Conservation (phyloP, 2,329 filamentous ascomycete species). For the Amphichorda felina region DNA sequence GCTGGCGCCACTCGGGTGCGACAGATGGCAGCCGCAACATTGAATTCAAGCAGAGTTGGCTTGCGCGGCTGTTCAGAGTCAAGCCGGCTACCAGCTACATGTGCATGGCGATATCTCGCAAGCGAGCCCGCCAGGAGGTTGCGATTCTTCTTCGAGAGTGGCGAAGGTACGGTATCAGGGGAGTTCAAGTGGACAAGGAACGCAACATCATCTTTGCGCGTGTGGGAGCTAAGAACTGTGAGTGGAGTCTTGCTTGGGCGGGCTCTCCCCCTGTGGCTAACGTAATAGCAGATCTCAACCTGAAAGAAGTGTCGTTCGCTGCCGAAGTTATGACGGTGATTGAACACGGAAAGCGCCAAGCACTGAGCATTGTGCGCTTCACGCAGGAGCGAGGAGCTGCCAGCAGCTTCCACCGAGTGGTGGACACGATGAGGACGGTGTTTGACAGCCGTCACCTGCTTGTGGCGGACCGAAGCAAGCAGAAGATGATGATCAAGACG, state of each 20-base stretch:
- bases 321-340: conserved; percentile 82
- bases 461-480: conserved; percentile 53
- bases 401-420: conserved; percentile 74
- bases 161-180: conserved; percentile 69
- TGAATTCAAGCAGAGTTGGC: conserved; percentile 70
- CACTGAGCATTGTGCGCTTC: conserved; percentile 71
- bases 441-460: conserved; percentile 55
- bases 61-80: conserved; percentile 78
- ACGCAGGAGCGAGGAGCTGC: conserved; percentile 87
- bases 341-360: conserved; percentile 66
- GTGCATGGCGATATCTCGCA: conserved; percentile 59
- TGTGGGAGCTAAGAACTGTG: conserved; percentile 68
- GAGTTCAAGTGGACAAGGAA: conserved; percentile 67
- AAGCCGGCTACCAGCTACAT: conserved; percentile 69
- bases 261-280: background rate
- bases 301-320: conserved; percentile 83
- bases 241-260: conserved; percentile 25
- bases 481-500: conserved; percentile 64
- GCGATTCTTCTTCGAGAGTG: conserved; percentile 66
- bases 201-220: conserved; percentile 70
- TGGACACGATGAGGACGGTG: conserved; percentile 62
- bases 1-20: conserved; percentile 2
- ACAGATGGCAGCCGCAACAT: conserved; percentile 32
- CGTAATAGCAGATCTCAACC: conserved; percentile 48
- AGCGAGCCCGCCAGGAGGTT: conserved; percentile 66